Evolutionary conservation across 2,329 filamentous ascomycete species (phyloP), one percentile per base, ranked within the genome.

Genomic region (Arthrobotrys musiformis): DNA sequence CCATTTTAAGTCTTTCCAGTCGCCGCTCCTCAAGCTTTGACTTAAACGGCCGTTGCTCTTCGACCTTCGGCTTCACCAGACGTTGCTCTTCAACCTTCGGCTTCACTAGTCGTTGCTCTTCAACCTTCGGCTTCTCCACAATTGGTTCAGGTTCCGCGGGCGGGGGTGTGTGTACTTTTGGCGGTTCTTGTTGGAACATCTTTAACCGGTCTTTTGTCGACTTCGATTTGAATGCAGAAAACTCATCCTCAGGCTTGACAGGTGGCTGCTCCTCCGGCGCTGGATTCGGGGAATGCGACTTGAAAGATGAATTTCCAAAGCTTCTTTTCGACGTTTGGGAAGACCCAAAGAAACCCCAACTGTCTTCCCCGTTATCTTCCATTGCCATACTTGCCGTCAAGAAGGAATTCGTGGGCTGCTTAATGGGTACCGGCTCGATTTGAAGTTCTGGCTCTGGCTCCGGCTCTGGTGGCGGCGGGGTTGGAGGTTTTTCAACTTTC

Each of bases 261-360:
- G 66, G 24, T 15, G 52, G 50, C 1, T 24, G 50, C 30, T 77
- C 73, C 11, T 52, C 37, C 1, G 60, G 60, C 17, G 73, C 50
- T 4, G 73, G 66, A 15, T 70, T 77, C 17, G 73, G 73, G 40
- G 73, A 77, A 62, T 77, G 73, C 60, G 73, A 77, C 26, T 77
- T 77, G 54, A 70, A 77, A 0, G 73, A 77, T 13, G 73, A 69
- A 30, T 64, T 77, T 13, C 73, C 73, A 62, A 77, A 77, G 26
- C 73, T 77, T 19, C 28, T 70, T 44, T 77, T 77, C n/a, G 73
- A 77, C 11, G 66, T 77, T 26, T 77, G 73, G 7, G 73, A 77
- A 9, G 73, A 66, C 30, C 73, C 73, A 40, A 70, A 77, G 1
- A 77, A 54, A 0, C 66, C 66, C 73, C 73, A 67, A 19, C 60